A percentile compares a stretch with the other conserved stretches of the same genome.
Conservation (phyloP, 1,139 yeast genomes). For the Pichia sp. region DNA sequence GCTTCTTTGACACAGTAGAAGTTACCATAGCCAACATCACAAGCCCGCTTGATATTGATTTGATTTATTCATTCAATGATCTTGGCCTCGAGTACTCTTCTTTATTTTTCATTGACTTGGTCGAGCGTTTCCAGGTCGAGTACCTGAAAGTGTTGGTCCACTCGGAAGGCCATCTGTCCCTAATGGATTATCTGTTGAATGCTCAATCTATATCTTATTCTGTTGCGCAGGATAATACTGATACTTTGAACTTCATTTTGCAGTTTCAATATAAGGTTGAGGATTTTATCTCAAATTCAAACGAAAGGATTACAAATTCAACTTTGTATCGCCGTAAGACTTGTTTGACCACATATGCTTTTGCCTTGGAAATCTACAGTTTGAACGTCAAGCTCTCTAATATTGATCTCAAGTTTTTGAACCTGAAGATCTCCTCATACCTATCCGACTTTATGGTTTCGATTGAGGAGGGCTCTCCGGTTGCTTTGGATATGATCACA, state of each 20-base stretch:
- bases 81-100: conserved; percentile 30
- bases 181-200: conserved; percentile 20
- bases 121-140: conserved; percentile 25
- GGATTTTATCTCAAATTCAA: conserved; percentile 23
- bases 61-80: conserved; percentile 22
- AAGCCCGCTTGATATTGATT: conserved; percentile 14
- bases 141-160: conserved; percentile 21
- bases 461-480: conserved; percentile 22
- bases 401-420: conserved; percentile 34
- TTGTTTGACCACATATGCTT: conserved; percentile 40
- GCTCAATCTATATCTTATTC: conserved; percentile 14
- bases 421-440: conserved; percentile 33
- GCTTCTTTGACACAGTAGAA: conserved; percentile 25
- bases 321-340: conserved; percentile 31
- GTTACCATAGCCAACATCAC: conserved; percentile 15
- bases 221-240: conserved; percentile 16
- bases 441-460: conserved; percentile 24
- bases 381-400: conserved; percentile 35
- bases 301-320: conserved; percentile 25
- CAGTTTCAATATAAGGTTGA: conserved; percentile 21
- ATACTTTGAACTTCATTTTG: conserved; percentile 30
- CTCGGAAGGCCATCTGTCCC: conserved; percentile 9
- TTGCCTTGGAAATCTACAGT: conserved; percentile 41
- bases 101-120: conserved; percentile 26
- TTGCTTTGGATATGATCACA: conserved; percentile 26